These are phyloP conservation scores for Batkoa obscura DNA, from an alignment of 371 early-diverging fungal genomes.

Conservation along the genomic window DNA sequence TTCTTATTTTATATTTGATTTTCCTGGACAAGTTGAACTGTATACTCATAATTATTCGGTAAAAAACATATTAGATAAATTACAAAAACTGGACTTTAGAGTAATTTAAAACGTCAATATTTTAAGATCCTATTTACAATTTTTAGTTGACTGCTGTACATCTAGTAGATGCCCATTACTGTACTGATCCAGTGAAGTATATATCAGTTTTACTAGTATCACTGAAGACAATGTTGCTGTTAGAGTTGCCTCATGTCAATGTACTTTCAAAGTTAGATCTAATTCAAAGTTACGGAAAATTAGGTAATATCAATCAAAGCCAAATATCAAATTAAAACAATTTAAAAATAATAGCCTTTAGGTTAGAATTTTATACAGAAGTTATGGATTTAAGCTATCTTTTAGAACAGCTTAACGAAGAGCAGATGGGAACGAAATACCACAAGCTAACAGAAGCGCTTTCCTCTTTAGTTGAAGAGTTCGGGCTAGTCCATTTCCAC, in stretches of 20 bases:
- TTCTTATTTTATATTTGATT: slow-evolving; percentile 89
- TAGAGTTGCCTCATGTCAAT: slow-evolving; percentile 91
- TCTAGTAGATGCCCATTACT: slow-evolving; percentile 82
- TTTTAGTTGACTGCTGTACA: slow-evolving; percentile 70
- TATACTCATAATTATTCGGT: slow-evolving; percentile 86
- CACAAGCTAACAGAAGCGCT: slow-evolving; percentile 56
- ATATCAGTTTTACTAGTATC: slow-evolving; percentile 75
- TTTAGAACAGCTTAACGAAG: slow-evolving; percentile 47
- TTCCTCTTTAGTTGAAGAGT: slow-evolving; percentile 80
- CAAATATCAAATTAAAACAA: background rate
- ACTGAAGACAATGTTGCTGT: slow-evolving; percentile 76
- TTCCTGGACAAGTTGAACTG: slow-evolving; percentile 98
- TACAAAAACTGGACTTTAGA: slow-evolving; percentile 53
- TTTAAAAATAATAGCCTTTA: slow-evolving; percentile 31
- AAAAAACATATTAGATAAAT: slow-evolving; percentile 46
- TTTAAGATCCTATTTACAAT: background rate
- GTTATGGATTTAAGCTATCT: slow-evolving; percentile 77
- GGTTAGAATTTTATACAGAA: slow-evolving; percentile 83
- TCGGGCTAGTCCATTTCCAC: slow-evolving; percentile 71
- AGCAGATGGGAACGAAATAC: slow-evolving; percentile 41
- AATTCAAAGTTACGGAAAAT: slow-evolving; percentile 50
- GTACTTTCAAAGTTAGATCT: slow-evolving; percentile 91
- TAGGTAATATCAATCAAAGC: slow-evolving; percentile 19
- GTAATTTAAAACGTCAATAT: slow-evolving; percentile 17
- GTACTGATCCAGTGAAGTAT: slow-evolving; percentile 83